These are phyloP conservation scores for Paracamarosporium sp. DNA, from an alignment of 2,329 filamentous ascomycete genomes.

Conservation along the genomic window DNA sequence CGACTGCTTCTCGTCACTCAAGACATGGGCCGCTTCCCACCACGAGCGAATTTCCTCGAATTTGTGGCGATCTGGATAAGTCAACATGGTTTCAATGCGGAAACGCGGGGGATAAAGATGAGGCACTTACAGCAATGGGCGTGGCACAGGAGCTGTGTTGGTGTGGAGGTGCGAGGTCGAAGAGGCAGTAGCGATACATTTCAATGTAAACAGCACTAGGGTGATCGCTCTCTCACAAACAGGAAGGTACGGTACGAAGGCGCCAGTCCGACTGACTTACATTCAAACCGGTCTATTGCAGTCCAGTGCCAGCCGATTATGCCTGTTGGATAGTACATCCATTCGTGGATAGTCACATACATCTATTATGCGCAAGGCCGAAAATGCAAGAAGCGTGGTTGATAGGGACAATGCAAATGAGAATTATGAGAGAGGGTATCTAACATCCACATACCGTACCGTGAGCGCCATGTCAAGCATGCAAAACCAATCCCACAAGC, in stretches of 20 bases:
- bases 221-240: neutral
- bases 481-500: neutral
- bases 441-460: conserved; percentile 19
- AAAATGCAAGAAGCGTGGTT: neutral
- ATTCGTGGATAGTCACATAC: neutral
- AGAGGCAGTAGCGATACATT: neutral
- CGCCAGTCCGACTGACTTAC: neutral
- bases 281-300: neutral
- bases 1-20: conserved; percentile 12
- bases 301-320: neutral
- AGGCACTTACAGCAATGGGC: conserved; percentile 5
- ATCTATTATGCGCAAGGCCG: neutral
- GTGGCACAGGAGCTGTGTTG: neutral
- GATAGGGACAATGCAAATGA: neutral
- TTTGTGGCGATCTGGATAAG: conserved; percentile 36
- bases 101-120: conserved; percentile 10
- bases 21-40: conserved; percentile 36
- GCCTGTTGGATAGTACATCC: neutral
- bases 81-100: conserved; percentile 41
- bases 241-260: conserved; percentile 1
- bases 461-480: conserved; percentile 26
- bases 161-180: neutral
- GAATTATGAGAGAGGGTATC: conserved; percentile 27
- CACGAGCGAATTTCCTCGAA: conserved; percentile 42
- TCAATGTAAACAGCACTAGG: neutral